A percentile compares a stretch with the other conserved stretches of the same genome.
phyloP scores from a whole-genome alignment of 257 asterid species.

The Solanum ossicruentum region DNA sequence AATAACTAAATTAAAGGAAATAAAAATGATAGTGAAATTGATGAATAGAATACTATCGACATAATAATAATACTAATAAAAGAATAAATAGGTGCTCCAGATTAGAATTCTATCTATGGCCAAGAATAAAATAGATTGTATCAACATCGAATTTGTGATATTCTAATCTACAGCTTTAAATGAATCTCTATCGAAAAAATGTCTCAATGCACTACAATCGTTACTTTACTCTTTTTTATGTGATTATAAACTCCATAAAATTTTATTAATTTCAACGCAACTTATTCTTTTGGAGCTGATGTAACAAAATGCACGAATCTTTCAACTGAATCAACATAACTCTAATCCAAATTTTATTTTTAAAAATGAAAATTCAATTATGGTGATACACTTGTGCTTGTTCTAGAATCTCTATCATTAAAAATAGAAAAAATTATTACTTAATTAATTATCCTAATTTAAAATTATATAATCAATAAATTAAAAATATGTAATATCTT shows the following conservation, averaged over 20 bases:
- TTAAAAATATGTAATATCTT: too few relatives aligned
- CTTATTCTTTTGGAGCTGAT: background rate
- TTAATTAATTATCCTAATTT: background rate
- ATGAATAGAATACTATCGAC: background rate
- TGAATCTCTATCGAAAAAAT: too few relatives aligned
- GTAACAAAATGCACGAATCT: background rate
- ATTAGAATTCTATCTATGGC: too few relatives aligned
- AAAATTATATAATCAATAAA: background rate
- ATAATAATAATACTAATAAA: too few relatives aligned
- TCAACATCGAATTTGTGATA: too few relatives aligned
- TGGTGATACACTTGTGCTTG: background rate
- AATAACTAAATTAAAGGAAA: background rate
- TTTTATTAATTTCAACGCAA: background rate
- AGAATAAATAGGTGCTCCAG: background rate
- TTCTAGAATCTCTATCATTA: background rate
- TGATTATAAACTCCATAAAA: too few relatives aligned
- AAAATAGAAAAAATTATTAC: background rate
- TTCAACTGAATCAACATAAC: background rate
- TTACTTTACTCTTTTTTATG: too few relatives aligned
- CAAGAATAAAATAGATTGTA: too few relatives aligned
- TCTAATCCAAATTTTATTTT: background rate
- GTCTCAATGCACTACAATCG: background rate
- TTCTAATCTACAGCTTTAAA: too few relatives aligned
- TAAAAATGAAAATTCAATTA: background rate
- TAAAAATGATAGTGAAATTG: background rate